Evolutionary conservation across 352 stramenopile genomes (phyloP).

Genomic region (Pythium rishiriense): DNA sequence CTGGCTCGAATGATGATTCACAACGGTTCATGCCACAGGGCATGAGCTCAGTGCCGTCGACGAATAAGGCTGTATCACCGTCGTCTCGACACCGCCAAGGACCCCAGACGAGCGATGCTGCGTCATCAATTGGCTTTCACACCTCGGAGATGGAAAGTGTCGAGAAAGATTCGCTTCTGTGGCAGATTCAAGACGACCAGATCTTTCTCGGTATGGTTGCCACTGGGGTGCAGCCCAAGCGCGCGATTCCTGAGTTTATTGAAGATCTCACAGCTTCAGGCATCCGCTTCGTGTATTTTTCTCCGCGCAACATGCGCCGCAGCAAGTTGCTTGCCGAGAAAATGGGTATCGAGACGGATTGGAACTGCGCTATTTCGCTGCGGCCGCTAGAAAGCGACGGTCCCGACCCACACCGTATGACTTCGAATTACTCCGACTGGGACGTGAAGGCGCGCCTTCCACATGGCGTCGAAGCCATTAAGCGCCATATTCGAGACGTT

Average conservation of each 20-base stretch:
- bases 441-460: constrained; percentile 95
- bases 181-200: constrained; percentile 93
- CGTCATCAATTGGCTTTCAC: constrained; percentile 50
- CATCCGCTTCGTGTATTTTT: constrained; percentile 99
- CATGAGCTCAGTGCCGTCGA: constrained; percentile 24
- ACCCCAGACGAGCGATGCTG: constrained; percentile 42
- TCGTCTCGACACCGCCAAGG: constrained; percentile 20
- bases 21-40: constrained; percentile 11
- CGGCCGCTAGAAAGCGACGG: constrained; percentile 89
- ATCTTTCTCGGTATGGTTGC: constrained; percentile 98
- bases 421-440: constrained; percentile 97
- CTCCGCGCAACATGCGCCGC: constrained; percentile 97
- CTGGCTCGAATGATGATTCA: constrained; percentile 17
- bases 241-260: constrained; percentile 95
- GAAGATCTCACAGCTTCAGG: constrained; percentile 94
- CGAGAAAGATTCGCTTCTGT: constrained; percentile 66
- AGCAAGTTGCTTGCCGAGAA: constrained; percentile 97
- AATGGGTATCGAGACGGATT: constrained; percentile 99
- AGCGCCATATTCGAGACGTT: constrained; percentile 95
- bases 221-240: constrained; percentile 93
- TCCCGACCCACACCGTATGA: constrained; percentile 95
- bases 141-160: constrained; percentile 50
- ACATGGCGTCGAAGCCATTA: constrained; percentile 96
- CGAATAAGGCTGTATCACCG: constrained; percentile 15
- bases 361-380: constrained; percentile 99